phyloP scores from a whole-genome alignment of 441 rosid species.

The Euphorbia schlechtendalii region DNA sequence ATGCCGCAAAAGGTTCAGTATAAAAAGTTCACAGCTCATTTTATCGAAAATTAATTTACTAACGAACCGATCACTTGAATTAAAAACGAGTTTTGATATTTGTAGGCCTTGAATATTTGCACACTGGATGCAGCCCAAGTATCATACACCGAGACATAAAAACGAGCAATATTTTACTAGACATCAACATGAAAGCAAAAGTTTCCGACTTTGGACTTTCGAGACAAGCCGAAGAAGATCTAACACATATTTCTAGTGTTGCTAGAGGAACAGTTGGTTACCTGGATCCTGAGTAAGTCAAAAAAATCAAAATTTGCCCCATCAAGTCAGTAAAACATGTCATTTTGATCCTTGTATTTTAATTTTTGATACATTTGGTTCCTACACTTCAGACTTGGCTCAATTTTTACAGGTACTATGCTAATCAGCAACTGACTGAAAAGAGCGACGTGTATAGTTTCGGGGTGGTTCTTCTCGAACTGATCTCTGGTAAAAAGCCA shows the following conservation, averaged over 20 bases:
- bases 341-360: too few relatives aligned
- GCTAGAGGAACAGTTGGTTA: conserved; percentile 92
- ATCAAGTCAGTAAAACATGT: too few relatives aligned
- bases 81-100: conserved; percentile 30
- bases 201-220: conserved; percentile 98
- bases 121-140: conserved; percentile 85
- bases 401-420: conserved; percentile 59
- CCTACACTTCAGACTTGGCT: too few relatives aligned
- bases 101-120: conserved; percentile 96
- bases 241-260: conserved; percentile 83
- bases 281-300: conserved; percentile 87
- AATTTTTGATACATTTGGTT: too few relatives aligned
- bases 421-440: conserved; percentile 79
- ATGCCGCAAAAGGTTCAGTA: conserved; percentile 86
- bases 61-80: conserved; percentile 8
- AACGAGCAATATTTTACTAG: conserved; percentile 87
- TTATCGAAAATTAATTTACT: too few relatives aligned
- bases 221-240: conserved; percentile 84
- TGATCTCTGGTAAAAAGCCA: conserved; percentile 83
- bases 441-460: conserved; percentile 96
- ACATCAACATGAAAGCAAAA: conserved; percentile 92
- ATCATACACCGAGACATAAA: conserved; percentile 95
- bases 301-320: too few relatives aligned
- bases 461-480: conserved; percentile 89
- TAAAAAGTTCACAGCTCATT: conserved; percentile 12